Base-by-base conservation (phyloP, 495 filamentous ascomycete genomes). In the Aspergillus leporis region DNA sequence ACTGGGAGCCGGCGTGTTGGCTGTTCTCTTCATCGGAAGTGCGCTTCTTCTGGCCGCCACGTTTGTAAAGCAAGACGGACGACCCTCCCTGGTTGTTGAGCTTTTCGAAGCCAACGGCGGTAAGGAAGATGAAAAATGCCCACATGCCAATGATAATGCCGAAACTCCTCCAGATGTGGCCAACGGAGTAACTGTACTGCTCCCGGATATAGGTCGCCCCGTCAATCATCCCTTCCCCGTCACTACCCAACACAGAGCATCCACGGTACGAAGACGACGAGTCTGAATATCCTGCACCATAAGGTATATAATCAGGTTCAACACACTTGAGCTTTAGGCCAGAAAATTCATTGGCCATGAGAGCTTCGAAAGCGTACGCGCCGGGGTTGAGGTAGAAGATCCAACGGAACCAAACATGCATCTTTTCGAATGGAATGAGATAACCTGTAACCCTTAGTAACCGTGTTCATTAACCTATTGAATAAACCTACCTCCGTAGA, bases 331-430 rank as follows among this genome's bases (percentile, higher is more conserved):
- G 81, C 83, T 92, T 89, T 63, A 93, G 83, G 31, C 78, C 74
- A 53, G 83, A 77, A 66, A 96, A 97, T 71, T 97, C 93, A 68
- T 97, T 97, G 50, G 94, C 85, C 87, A 97, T 90, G 13, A 97
- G 73, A 0, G 88, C 80, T 71, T 97, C 93, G 62, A 96, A 97
- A 2, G 89, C 86, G 63, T 96, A 97, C 0, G 85, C 85, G 30
- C 94, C 82, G 2, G 92, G 92, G 64, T 96, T 89, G 9, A 97
- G 71, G 62, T 92, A 97, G 66, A 91, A 91, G 55, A 97, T 82
- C 93, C 93, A 97, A 19, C 90, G 83, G 63, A 90, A 90, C 89
- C 92, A 97, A 3, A 77, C 80, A 7, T 87, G 85, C 91, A 96
- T 96, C 28, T 75, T 69, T 40, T 70, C 66, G 55, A 85, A 85